Evolutionary conservation across 768 basidiomycete genomes (phyloP), one percentile per base, ranked within the genome.

Genomic region (Boletus subparvulus): DNA sequence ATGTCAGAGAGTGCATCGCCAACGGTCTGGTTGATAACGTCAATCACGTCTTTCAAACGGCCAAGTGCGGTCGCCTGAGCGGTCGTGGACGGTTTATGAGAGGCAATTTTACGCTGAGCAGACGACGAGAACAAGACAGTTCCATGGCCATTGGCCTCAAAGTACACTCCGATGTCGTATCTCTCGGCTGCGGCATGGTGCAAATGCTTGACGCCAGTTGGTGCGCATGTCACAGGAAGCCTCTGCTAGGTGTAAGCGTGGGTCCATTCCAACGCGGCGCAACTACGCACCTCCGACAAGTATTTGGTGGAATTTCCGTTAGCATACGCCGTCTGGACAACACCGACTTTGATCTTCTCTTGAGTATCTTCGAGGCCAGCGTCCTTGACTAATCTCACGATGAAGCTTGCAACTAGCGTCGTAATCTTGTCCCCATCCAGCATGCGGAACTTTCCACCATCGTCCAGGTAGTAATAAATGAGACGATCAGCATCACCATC

Each of bases 361-460:
- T 47, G 55, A 26, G n/a, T 33, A 24, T 80, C 78, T 24, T 92
- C 89, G 41, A 98, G 76, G 19, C 92, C 93, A 17, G 95, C 86
- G 36, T 84, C 81, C 70, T 87, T 90, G 62, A 96, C 90, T 14
- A 96, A 82, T 55, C 94, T 93, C 36, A 92, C 86, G 59, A 99
- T 87, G 76, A 94, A 98, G 28, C 91, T 87, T 11, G 97, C 93
- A 24, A 93, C 93, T 36, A 99, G 80, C 1, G 90, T 87, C 4
- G 97, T 92, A 55, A 98, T 98, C 81, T 98, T 99, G 77, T 99
- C 97, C 12, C 97, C 97, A 63, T 99, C 97, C 41, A 99, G 82
- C 83, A 99, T 85, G 65, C 85, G 88, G 78, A 98, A 99, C 50
- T 81, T 77, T 35, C 83, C 79, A 32, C 80, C 77, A 56, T 87